Evolutionary conservation across 768 basidiomycete genomes (phyloP), one percentile per base, ranked within the genome.

Genomic region (Mycena crocata): DNA sequence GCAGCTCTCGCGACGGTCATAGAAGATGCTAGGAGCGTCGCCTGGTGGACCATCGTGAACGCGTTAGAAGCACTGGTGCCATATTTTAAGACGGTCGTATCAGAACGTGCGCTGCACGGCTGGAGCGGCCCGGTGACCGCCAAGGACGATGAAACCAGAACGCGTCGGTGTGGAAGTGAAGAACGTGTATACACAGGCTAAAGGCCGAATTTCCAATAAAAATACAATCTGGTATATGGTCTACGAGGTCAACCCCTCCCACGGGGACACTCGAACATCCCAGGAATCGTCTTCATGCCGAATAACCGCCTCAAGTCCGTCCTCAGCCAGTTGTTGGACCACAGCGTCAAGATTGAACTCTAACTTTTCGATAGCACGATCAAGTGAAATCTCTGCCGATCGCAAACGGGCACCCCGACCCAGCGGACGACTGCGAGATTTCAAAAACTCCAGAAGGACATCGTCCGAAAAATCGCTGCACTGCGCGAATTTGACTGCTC

Each of bases 241-340:
- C 15, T 39, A 44, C 23, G 10, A 26, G 14, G 55, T 24, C 12
- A 40, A 35, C 19, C 65, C 65, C 44, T 66, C 65, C 65, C 65
- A 66, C 30, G 65, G 65, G 28, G 58, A 61, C 30, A 66, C 65
- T 15, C 65, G 44, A n/a, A 61, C 58, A 39, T 66, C 65, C 65
- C 65, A 66, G 14, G 46, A 35, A n/a, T 66, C 65, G n/a, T 66
- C 65, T 32, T 66, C 65, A 7, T 54, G 45, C 31, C 48, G 52
- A 21, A 66, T 44, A 28, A 34, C 30, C 9, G 49, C 52, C 26
- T 40, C 5, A 2, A 66, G 52, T 32, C 65, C 65, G 35, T 49
- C 57, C 26, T 48, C 52, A 13, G 23, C 52, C 46, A 66, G 35
- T 24, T 50, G 30, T n/a, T 30, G 58, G 5, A 61, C 23, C 21